These are phyloP conservation scores for Silene coronaria DNA, from an alignment of 179 eudicot genomes.

Conservation along the genomic window DNA sequence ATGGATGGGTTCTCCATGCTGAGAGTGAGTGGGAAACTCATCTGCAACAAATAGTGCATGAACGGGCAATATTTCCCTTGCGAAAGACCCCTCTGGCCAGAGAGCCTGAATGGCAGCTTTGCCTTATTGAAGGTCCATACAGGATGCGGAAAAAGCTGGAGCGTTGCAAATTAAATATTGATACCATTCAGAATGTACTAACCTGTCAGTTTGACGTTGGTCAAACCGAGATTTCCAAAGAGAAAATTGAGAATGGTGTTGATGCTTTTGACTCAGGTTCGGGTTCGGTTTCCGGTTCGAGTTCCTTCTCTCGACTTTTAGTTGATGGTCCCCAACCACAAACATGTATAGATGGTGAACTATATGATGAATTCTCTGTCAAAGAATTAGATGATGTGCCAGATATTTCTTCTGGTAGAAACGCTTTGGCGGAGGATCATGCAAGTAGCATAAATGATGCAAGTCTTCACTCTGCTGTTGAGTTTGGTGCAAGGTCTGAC, in stretches of 20 bases:
- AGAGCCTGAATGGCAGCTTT: slow-evolving; percentile 88
- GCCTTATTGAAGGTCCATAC: slow-evolving; percentile 98
- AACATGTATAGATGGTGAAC: slow-evolving; percentile 47
- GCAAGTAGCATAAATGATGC: slow-evolving; percentile 72
- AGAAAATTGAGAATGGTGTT: slow-evolving; percentile 49
- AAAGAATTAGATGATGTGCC: slow-evolving; percentile 56
- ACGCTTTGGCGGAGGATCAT: slow-evolving; percentile 70
- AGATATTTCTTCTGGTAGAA: slow-evolving; percentile 61
- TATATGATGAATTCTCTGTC: slow-evolving; percentile 60
- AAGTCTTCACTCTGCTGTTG: slow-evolving; percentile 77
- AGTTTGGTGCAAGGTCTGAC: slow-evolving; percentile 59
- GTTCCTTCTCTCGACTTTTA: slow-evolving; percentile 55
- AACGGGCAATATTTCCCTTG: slow-evolving; percentile 84
- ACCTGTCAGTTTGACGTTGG: slow-evolving; percentile 61
- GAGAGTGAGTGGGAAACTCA: slow-evolving; percentile 98
- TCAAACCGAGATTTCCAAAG: slow-evolving; percentile 44
- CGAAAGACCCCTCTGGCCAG: slow-evolving; percentile 40
- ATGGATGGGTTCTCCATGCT: slow-evolving; percentile 99
- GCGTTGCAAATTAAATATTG: slow-evolving; percentile 70
- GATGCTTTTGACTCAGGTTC: slow-evolving; percentile 61
- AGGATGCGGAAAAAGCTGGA: slow-evolving; percentile 97
- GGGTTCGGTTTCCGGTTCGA: slow-evolving; percentile 64
- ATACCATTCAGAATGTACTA: slow-evolving; percentile 69
- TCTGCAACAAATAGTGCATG: slow-evolving; percentile 95
- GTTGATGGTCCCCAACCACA: slow-evolving; percentile 41